Evolutionary conservation across 2,329 filamentous ascomycete genomes (phyloP).

Genomic region (Ramularia collo-cygni): DNA sequence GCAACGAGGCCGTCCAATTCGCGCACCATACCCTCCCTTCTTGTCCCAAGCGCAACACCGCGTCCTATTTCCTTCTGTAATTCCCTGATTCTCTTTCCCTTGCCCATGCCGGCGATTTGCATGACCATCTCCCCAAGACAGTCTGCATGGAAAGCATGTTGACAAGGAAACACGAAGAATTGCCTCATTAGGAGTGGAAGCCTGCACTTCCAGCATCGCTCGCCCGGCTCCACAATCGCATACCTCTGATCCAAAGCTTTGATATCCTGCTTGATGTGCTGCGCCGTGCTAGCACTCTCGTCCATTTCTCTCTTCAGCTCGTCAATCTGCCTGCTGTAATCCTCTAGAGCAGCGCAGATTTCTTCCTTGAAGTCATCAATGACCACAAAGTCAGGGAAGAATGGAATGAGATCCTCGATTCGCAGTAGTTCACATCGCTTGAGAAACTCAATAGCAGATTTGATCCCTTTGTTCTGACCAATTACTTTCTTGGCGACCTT

Average conservation of each 20-base stretch:
- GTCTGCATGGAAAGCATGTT: constrained; percentile 95
- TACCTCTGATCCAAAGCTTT: constrained; percentile 79
- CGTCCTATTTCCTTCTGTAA: constrained; percentile 77
- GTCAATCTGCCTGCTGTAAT: constrained; percentile 89
- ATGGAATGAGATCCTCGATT: constrained; percentile 95
- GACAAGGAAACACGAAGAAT: constrained; percentile 97
- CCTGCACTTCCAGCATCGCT: constrained; percentile 84
- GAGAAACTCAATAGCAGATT: constrained; percentile 78
- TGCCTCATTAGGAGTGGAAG: constrained; percentile 81
- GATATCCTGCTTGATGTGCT: constrained; percentile 87
- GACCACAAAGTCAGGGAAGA: constrained; percentile 97
- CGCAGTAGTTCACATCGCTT: constrained; percentile 83
- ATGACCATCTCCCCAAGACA: constrained; percentile 82
- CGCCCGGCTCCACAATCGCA: constrained; percentile 91
- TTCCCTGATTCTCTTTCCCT: constrained; percentile 73
- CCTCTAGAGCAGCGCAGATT: constrained; percentile 87
- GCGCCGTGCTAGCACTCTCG: constrained; percentile 78
- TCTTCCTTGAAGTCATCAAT: constrained; percentile 99
- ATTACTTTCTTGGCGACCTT: constrained; percentile 94
- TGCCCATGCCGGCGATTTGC: constrained; percentile 68
- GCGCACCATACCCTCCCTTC: constrained; percentile 73
- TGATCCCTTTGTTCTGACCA: constrained; percentile 77
- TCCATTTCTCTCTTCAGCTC: constrained; percentile 90
- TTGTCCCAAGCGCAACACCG: constrained; percentile 59
- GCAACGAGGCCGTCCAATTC: constrained; percentile 92